Evolutionary conservation across 108 stramenopile genomes (phyloP), one percentile per base, ranked within the genome.

Genomic region (Stephanodiscus minutulus): DNA sequence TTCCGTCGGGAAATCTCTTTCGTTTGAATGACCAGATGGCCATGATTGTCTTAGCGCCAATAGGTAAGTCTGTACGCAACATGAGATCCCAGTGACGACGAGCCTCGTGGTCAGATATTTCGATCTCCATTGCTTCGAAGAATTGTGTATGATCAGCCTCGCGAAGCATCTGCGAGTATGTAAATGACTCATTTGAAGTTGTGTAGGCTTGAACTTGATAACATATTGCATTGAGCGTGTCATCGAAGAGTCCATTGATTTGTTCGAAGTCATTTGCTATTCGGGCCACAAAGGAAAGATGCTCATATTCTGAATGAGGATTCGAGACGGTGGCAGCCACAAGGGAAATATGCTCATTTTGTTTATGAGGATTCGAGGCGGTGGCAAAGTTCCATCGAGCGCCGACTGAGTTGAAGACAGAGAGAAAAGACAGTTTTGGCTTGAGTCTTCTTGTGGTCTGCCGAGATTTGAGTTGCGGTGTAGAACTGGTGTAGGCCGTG

Each of bases 1-100:
- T 25, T 31, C 47, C 33, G 13, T 55, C n/a, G 9, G 50, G 50
- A 24, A 24, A 52, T 20, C 18, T 5, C 50, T 52, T 61, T 0
- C 28, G 27, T n/a, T 61, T 61, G n/a, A 61, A 41, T 9, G 60
- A 61, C 60, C 60, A 61, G n/a, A 61, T 18, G 7, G 60, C 50
- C 50, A 52, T 52, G 50, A 52, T 52, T 20, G 50, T 52, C 20
- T 52, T 52, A 0, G 50, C 18, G 0, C 50, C 50, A 7, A 20
- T 7, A 24, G 50, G 50, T 24, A 52, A 24, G 5, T 52, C 50
- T 20, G 17, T 7, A 24, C 50, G 50, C 9, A 9, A 10, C n/a
- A 52, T 52, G 20, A 52, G 50, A 24, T 5, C 9, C 50, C 50
- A 52, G 50, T 52, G 50, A 21, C 22, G 5, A 24, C n/a, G 24